Evolutionary conservation across 306 rosid genomes (phyloP), one percentile per base, ranked within the genome.

Genomic region (Quercus robur): DNA sequence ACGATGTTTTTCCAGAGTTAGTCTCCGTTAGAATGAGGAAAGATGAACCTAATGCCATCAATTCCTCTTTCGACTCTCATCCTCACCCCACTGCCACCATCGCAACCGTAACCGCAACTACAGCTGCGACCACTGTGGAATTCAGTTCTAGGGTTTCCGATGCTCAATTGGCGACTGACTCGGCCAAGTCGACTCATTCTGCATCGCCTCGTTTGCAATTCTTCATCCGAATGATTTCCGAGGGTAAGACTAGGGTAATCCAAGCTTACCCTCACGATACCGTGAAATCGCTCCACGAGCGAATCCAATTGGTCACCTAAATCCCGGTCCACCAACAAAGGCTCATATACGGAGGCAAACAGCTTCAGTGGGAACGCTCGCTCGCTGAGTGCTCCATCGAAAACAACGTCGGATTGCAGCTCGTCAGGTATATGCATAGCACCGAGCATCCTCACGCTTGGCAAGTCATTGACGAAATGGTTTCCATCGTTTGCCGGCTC

Each of bases 381-480:
- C 89, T 94, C 1, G 78, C 63, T 3, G 91, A 92, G 41, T 94
- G 97, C 74, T 77, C 82, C 3, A 80, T 94, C 12, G 78, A 94
- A 58, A 90, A 90, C 64, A 93, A 94, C 76, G 89, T 88, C 10
- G 84, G 58, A 49, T 70, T 94, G 52, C 93, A 92, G 25, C 74
- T 94, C 5, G 88, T 90, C 23, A 94, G 91, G 4, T 86, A 84
- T 0, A 75, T 92, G 91, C 82, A 82, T 1, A 94, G 96, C 81
- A 82, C 89, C 2, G 79, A 46, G 46, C 87, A 82, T 56, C 91
- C 94, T 10, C 75, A 71, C 3, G 89, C 88, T 2, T 87, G 90
- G 90, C 82, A 78, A 28, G 75, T 84, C 0, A 46, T 92, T 1
- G 85, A 87, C 11, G 82, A 81, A 44, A 82, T 88, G n/a, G 84